Percentiles rank a stretch among this genome's conserved stretches.
phyloP scores from a whole-genome alignment of 331 rosid genomes.

The Rhamnella rubrinervis region DNA sequence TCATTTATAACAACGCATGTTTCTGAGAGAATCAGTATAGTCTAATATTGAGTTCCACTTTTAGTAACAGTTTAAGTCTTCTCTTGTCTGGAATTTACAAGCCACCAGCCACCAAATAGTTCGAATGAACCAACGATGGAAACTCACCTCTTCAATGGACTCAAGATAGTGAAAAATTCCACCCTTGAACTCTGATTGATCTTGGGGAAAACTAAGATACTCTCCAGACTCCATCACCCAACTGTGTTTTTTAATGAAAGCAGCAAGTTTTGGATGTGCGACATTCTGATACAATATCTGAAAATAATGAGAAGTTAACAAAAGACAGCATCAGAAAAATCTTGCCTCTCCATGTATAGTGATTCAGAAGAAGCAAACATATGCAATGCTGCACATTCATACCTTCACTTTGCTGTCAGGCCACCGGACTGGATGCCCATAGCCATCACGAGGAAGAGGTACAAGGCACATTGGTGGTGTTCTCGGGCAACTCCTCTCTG shows the following conservation, averaged over 20 bases:
- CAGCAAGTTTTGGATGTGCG: conserved; percentile 86
- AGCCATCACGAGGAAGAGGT: conserved; percentile 74
- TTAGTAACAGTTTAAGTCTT: too few relatives aligned
- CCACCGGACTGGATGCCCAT: conserved; percentile 63
- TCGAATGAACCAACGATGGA: conserved; percentile 18
- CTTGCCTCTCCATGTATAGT: conserved; percentile 12
- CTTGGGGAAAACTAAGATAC: conserved; percentile 77
- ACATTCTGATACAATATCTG: conserved; percentile 85
- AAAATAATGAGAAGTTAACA: conserved; percentile 41
- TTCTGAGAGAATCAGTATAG: too few relatives aligned
- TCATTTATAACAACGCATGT: too few relatives aligned
- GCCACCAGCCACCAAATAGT: neutral
- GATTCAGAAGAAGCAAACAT: conserved; percentile 11
- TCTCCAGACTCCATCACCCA: conserved; percentile 78
- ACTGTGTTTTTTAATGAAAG: conserved; percentile 63
- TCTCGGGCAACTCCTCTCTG: conserved; percentile 90
- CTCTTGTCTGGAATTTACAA: neutral
- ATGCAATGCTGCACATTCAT: conserved; percentile 10
- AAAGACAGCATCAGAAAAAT: conserved; percentile 22
- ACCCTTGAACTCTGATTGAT: conserved; percentile 73
- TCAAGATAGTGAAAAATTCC: conserved; percentile 87
- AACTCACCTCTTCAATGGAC: conserved; percentile 82
- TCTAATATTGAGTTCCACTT: too few relatives aligned
- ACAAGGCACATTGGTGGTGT: conserved; percentile 70
- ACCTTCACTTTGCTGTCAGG: conserved; percentile 88